phyloP scores from a whole-genome alignment of 2,329 filamentous ascomycete genomes.

The Torrubiella hemipterigena region DNA sequence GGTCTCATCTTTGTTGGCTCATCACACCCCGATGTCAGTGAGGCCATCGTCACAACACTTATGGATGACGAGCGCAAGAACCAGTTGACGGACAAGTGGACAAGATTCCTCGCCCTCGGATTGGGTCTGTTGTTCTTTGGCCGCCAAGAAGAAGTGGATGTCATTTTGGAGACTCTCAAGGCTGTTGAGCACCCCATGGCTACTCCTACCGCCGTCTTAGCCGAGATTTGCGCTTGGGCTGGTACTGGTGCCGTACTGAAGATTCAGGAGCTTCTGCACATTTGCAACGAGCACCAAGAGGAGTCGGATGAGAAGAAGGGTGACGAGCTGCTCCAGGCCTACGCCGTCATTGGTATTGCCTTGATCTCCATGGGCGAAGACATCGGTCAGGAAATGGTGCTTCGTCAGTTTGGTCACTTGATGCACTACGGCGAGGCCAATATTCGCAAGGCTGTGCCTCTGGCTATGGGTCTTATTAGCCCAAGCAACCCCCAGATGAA shows the following conservation, averaged over 20 bases:
- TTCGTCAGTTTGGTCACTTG: conserved; percentile 91
- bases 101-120: conserved; percentile 87
- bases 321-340: conserved; percentile 89
- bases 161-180: conserved; percentile 92
- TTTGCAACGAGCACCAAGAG: conserved; percentile 95
- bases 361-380: conserved; percentile 98
- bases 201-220: conserved; percentile 86
- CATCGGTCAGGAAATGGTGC: conserved; percentile 95
- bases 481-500: conserved; percentile 99
- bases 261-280: conserved; percentile 91
- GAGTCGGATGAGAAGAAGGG: conserved; percentile 91
- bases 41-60: conserved; percentile 83
- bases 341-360: conserved; percentile 87
- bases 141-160: conserved; percentile 96
- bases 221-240: conserved; percentile 95
- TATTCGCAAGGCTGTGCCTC: conserved; percentile 87
- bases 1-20: conserved; percentile 90
- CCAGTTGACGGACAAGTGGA: conserved; percentile 97
- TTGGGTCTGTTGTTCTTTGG: conserved; percentile 92
- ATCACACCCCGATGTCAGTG: conserved; percentile 79
- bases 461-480: conserved; percentile 93
- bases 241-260: conserved; percentile 95
- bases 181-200: conserved; percentile 95
- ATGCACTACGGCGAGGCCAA: conserved; percentile 99
- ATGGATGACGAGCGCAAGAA: conserved; percentile 86